Conservation (phyloP, 768 basidiomycete genomes). For the Hemileccinum impolitum region DNA sequence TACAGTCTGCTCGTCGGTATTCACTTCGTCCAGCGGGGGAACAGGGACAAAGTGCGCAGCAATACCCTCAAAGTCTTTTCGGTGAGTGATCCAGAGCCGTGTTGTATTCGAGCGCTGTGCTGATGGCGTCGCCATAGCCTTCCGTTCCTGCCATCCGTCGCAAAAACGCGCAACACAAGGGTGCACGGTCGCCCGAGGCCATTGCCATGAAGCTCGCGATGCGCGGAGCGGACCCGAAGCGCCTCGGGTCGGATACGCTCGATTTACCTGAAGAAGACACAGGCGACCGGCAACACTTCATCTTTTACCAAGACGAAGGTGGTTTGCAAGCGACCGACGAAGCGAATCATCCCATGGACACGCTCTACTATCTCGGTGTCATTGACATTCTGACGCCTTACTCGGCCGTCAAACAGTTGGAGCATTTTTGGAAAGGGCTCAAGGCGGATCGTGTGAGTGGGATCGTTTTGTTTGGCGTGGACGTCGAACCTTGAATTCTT, state of each 20-base stretch:
- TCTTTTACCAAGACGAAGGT: conserved; percentile 97
- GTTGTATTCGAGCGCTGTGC: background rate
- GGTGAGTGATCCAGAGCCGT: conserved; percentile 42
- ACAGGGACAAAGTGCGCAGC: conserved; percentile 85
- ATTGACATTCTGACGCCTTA: conserved; percentile 98
- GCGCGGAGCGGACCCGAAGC: conserved; percentile 76
- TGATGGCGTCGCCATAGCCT: conserved; percentile 44
- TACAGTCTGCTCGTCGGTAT: conserved; percentile 94
- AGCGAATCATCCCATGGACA: conserved; percentile 63
- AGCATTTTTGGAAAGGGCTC: conserved; percentile 92
- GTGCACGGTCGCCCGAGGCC: conserved; percentile 63
- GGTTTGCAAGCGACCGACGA: conserved; percentile 91
- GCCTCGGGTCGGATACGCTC: conserved; percentile 50
- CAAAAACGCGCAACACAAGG: conserved; percentile 58
- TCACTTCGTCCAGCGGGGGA: conserved; percentile 87
- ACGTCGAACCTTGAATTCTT: background rate
- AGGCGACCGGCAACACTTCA: conserved; percentile 59
- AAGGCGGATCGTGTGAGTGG: conserved; percentile 77
- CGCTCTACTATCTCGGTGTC: conserved; percentile 91
- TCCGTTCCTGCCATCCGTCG: conserved; percentile 62
- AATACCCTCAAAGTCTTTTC: conserved; percentile 92
- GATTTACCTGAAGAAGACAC: conserved; percentile 63
- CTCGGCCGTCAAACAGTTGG: conserved; percentile 67
- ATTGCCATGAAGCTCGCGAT: conserved; percentile 84
- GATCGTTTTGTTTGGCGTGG: background rate